Evolutionary conservation across 176 grass and related monocot genomes (phyloP), one percentile per base, ranked within the genome.

Genomic region (Eragrostis curvula): DNA sequence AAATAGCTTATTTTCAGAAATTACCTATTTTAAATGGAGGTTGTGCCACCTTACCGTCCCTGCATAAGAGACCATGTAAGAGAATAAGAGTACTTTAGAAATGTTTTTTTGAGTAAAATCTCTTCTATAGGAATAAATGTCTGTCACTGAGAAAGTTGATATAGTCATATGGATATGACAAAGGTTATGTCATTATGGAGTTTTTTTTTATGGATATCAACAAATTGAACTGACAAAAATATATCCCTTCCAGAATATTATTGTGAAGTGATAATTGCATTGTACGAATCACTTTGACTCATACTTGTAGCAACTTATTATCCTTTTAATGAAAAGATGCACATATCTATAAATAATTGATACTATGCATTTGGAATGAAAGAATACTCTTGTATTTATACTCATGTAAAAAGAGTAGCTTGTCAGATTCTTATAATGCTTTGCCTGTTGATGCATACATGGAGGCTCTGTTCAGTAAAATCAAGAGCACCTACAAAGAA

Each of bases 401-500:
- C 5, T 57, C 49, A 36, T 45, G 61, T n/a, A 50, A 41, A 61
- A 7, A 70, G 2, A 62, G 12, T 25, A 44, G 15, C 65, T 44
- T 62, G 13, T 69, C 8, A 45, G 3, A 66, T 84, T 56, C 87
- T 81, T 63, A 70, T 36, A 6, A 24, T 8, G 1, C 46, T 15
- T 16, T 8, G 45, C 46, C 24, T 7, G 17, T 25, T 27, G 39
- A 81, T 84, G 39, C 8, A 39, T 79, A 12, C 87, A 91, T 87
- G 77, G 89, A 94, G 79, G 87, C 86, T 68, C 67, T 94, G 68
- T 20, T 94, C 60, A 56, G 36, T 30, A 94, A 91, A 61, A 84
- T 94, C 24, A 89, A 91, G 81, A 53, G 53, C 57, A 87, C 84
- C 25, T 94, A 87, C 68, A 71, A 73, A 6, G 81, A 91, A 66